Conservation (phyloP, 2,329 filamentous ascomycete genomes). For the Dryadomyces sulphureus region DNA sequence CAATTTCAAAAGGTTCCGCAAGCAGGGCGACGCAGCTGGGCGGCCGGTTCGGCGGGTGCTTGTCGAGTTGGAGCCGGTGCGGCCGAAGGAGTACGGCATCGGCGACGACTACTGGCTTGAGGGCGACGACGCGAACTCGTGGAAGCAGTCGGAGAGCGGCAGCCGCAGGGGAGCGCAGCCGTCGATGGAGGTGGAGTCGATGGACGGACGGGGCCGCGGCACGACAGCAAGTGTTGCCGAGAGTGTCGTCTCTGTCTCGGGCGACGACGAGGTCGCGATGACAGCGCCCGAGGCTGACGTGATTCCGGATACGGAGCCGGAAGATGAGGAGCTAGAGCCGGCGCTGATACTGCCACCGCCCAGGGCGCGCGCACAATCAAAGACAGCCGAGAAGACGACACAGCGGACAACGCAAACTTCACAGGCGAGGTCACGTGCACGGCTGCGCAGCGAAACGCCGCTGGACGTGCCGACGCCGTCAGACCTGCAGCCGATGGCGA, state of each 20-base stretch:
- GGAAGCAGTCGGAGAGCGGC: background rate
- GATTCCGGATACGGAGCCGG: constrained; percentile 12
- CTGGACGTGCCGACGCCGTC: constrained; percentile 12
- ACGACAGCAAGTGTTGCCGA: constrained; percentile 19
- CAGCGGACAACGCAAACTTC: constrained; percentile 6
- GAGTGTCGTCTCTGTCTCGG: too few species aligned
- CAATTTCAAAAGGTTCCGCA: constrained; percentile 85
- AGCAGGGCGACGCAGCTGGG: constrained; percentile 33
- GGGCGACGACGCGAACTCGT: constrained; percentile 21
- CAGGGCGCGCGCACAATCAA: constrained; percentile 18
- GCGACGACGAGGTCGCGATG: too few species aligned
- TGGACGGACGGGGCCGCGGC: constrained; percentile 21
- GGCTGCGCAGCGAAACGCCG: constrained; percentile 7
- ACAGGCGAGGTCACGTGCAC: constrained; percentile 9
- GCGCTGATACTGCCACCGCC: constrained; percentile 13
- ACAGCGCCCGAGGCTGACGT: background rate
- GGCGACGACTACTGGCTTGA: constrained; percentile 67
- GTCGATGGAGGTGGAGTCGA: constrained; percentile 6
- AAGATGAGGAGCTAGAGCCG: constrained; percentile 3
- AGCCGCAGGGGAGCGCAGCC: background rate
- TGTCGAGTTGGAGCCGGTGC: constrained; percentile 56
- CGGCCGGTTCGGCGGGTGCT: constrained; percentile 38
- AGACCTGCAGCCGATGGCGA: constrained; percentile 10
- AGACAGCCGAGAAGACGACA: constrained; percentile 16
- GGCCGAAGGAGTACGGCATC: constrained; percentile 56